Percentiles rank a stretch among this genome's conserved stretches.
phyloP scores from a whole-genome alignment of 2,329 filamentous ascomycete genomes.

The Penicillium sp. region DNA sequence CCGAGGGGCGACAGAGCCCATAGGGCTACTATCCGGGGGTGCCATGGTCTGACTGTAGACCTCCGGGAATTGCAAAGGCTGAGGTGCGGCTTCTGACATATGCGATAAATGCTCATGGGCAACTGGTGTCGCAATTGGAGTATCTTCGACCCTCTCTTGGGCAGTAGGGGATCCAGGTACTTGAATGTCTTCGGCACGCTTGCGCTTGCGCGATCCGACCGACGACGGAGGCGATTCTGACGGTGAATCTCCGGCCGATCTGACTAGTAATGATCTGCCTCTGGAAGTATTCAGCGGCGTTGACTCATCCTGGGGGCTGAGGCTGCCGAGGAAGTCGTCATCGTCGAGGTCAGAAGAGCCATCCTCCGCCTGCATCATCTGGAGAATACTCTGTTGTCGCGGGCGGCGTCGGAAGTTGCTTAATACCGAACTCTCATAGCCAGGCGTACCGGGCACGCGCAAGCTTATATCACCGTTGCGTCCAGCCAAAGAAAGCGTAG shows the following conservation, averaged over 20 bases:
- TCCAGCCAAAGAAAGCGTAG: constrained; percentile 38
- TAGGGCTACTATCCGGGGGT: constrained; percentile 38
- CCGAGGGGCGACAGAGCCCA: constrained; percentile 7
- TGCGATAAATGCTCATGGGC: constrained; percentile 4
- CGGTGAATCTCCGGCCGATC: constrained; percentile 15
- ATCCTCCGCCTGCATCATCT: constrained; percentile 45
- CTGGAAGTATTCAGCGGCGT: constrained; percentile 41
- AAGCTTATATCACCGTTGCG: constrained; percentile 37
- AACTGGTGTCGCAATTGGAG: constrained; percentile 17
- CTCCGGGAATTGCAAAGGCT: constrained; percentile 17
- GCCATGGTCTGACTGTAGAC: constrained; percentile 37
- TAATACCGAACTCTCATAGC: constrained; percentile 43
- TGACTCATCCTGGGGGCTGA: constrained; percentile 46
- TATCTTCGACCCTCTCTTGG: constrained; percentile 16
- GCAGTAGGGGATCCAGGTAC: constrained; percentile 27
- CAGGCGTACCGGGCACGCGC: constrained; percentile 40
- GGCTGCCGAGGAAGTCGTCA: constrained; percentile 43
- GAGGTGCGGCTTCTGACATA: constrained; percentile 10
- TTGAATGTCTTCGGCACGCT: constrained; percentile 29
- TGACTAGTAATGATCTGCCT: constrained; percentile 30
- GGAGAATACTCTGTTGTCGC: constrained; percentile 46
- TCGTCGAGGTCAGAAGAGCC: constrained; percentile 37
- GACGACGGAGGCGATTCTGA: constrained; percentile 28
- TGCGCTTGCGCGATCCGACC: constrained; percentile 38
- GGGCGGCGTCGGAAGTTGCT: constrained; percentile 46